A percentile compares a stretch with the other conserved stretches of the same genome.
phyloP scores from a whole-genome alignment of 768 basidiomycete species.

The Hygrophoropsis aurantiaca region DNA sequence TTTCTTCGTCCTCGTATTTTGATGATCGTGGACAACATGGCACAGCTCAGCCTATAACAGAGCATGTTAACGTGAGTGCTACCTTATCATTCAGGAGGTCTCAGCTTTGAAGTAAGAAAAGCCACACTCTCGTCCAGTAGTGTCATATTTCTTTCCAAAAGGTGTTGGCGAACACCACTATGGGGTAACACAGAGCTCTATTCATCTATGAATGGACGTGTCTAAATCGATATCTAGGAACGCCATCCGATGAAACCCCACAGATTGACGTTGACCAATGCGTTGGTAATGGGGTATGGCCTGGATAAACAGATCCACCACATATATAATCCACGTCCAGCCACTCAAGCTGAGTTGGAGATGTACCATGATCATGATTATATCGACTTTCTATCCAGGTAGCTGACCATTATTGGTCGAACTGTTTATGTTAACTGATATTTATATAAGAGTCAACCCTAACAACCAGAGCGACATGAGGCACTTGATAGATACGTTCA shows the following conservation, averaged over 20 bases:
- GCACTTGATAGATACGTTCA: constrained; percentile 80
- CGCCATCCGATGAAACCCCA: constrained; percentile 99
- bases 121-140: constrained; percentile 61
- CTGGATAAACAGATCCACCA: constrained; percentile 93
- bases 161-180: constrained; percentile 96
- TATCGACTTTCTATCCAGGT: constrained; percentile 93
- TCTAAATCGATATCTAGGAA: constrained; percentile 55
- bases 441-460: constrained; percentile 72
- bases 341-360: constrained; percentile 87
- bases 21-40: constrained; percentile 72
- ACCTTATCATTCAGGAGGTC: neutral
- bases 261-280: constrained; percentile 92
- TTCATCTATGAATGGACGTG: constrained; percentile 1
- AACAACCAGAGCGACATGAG: constrained; percentile 69
- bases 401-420: constrained; percentile 19
- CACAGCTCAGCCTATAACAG: constrained; percentile 76
- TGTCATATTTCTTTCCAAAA: constrained; percentile 95
- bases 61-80: constrained; percentile 66
- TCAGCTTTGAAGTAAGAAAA: constrained; percentile 22
- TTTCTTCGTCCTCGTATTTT: constrained; percentile 75
- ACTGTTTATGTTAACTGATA: neutral
- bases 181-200: constrained; percentile 58
- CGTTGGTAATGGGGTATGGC: constrained; percentile 94
- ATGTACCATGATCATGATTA: constrained; percentile 95
- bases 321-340: constrained; percentile 85